Evolutionary conservation across 1,139 yeast genomes (phyloP).

Genomic region (Geotrichum europaeum): DNA sequence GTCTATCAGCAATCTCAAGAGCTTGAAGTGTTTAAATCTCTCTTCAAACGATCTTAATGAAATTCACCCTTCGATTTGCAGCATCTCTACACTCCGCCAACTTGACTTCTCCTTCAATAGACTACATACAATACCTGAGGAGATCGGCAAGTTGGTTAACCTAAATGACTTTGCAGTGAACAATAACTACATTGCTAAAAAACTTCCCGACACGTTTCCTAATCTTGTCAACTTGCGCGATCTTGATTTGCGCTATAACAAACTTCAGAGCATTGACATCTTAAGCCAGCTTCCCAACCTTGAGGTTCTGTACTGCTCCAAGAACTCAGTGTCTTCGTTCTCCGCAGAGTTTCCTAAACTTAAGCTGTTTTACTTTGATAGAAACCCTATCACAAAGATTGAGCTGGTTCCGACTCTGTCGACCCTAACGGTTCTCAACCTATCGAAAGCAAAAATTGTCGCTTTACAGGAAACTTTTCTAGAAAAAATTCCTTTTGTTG

Average conservation of each 20-base stretch:
- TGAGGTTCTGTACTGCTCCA: constrained; percentile 69
- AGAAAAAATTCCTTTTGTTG: constrained; percentile 57
- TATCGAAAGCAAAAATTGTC: constrained; percentile 77
- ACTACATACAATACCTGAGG: constrained; percentile 53
- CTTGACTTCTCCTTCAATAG: constrained; percentile 82
- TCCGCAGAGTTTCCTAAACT: constrained; percentile 40
- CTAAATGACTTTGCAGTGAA: constrained; percentile 68
- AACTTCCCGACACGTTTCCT: constrained; percentile 50
- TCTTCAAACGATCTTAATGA: constrained; percentile 71
- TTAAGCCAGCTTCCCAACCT: constrained; percentile 59
- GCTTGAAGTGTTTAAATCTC: constrained; percentile 58
- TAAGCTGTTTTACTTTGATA: constrained; percentile 46
- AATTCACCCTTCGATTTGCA: constrained; percentile 67
- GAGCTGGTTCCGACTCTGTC: constrained; percentile 52
- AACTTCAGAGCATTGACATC: constrained; percentile 56
- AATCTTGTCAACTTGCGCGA: constrained; percentile 56
- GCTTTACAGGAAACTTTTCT: constrained; percentile 63
- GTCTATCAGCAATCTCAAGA: constrained; percentile 49
- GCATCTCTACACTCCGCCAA: constrained; percentile 53
- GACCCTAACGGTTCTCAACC: constrained; percentile 64
- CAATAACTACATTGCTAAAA: constrained; percentile 59
- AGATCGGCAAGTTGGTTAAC: constrained; percentile 52
- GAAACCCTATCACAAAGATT: constrained; percentile 78
- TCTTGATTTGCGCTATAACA: constrained; percentile 73
- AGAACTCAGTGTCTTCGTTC: constrained; percentile 70